Evolutionary conservation across 768 basidiomycete genomes (phyloP).

Genomic region (Termitomyces sp.): DNA sequence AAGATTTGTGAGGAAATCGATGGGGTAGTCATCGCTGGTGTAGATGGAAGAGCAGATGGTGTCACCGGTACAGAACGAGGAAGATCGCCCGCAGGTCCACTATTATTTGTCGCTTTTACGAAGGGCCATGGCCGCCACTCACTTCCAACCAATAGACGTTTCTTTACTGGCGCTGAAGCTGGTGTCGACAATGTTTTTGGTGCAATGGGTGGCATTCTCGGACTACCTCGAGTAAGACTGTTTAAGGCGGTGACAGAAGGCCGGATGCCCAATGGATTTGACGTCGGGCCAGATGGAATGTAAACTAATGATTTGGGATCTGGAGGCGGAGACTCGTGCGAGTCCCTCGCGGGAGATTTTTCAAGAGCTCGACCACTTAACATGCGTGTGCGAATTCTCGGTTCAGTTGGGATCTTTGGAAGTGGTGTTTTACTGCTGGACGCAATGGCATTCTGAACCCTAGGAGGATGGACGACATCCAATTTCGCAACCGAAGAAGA

Average conservation of each 20-base stretch:
- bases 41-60: constrained; percentile 14
- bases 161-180: constrained; percentile 24
- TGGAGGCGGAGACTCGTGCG: constrained; percentile 25
- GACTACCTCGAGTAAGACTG: neutral
- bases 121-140: constrained; percentile 56
- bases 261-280: constrained; percentile 54
- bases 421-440: constrained; percentile 33
- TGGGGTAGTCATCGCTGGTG: neutral
- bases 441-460: constrained; percentile 26
- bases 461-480: neutral
- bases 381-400: neutral
- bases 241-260: constrained; percentile 30
- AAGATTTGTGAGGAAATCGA: constrained; percentile 20
- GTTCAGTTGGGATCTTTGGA: constrained; percentile 9
- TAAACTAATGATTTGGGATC: constrained; percentile 34
- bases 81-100: constrained; percentile 12
- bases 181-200: constrained; percentile 19
- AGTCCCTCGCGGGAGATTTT: constrained; percentile 13
- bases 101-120: constrained; percentile 17
- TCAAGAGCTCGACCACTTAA: constrained; percentile 19
- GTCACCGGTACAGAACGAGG: constrained; percentile 12
- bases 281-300: constrained; percentile 38
- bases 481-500: neutral
- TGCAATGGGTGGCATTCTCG: constrained; percentile 10
- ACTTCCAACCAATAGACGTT: constrained; percentile 42